Evolutionary conservation across 2,329 filamentous ascomycete species (phyloP), one percentile per base, ranked within the genome.

Genomic region (Cercospora citrullina): DNA sequence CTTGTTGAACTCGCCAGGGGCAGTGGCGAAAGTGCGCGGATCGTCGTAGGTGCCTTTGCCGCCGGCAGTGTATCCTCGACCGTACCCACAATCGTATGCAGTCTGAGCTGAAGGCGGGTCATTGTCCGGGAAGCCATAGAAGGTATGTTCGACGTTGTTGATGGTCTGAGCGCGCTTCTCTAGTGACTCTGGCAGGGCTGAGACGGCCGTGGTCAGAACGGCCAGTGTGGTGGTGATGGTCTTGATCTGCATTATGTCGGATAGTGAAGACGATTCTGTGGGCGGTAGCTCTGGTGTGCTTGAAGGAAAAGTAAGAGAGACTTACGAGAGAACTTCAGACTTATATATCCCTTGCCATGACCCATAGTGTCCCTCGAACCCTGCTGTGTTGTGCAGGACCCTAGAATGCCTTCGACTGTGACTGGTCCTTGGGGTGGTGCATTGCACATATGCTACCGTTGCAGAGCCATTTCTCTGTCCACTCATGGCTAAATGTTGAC

Each of bases 1-100:
- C 23, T 72, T 63, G 0, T 74, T 72, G 74, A 83, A 82, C 62
- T 80, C 79, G 53, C 79, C 79, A 5, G 73, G 72, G 2, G 81
- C 79, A 5, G 78, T 80, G 30, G 82, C 82, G 60, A 84, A 81
- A 1, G 81, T 83, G 28, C 83, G 68, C 1, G 81, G 82, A 72
- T 84, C 77, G 58, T 68, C 68, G 70, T 76, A 82, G n/a, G 80
- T 81, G 30, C 82, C 82, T 0, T 73, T 77, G 16, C 82, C 82
- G 9, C 81, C 81, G 14, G 82, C 81, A 28, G 72, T 73, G 68
- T 70, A 74, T 28, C 69, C 69, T 33, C 75, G 74, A 18, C 53
- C 53, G 53, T 58, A 58, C 23, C 75, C 73, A 62, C 75, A 77
- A 21, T 73, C 69, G 63, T 75, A 76, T 23, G 75, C 74, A 7